Percentiles rank a stretch among this genome's conserved stretches.
Conservation (phyloP, 805 yeast genomes). For the Teunomyces atbi region DNA sequence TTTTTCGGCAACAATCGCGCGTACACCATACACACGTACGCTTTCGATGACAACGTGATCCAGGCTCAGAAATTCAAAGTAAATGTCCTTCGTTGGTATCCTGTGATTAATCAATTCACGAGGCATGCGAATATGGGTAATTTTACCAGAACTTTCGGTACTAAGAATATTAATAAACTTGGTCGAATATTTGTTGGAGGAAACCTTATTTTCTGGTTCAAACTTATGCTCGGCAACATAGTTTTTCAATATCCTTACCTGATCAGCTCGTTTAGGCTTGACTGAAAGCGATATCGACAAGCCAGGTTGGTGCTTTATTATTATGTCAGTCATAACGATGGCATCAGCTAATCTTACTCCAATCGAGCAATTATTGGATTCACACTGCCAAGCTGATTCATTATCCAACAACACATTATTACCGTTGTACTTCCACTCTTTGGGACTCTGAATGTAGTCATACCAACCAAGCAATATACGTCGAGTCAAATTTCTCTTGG, state of each 20-base stretch:
- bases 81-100: slow-evolving; percentile 32
- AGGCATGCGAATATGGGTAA: slow-evolving; percentile 33
- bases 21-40: slow-evolving; percentile 30
- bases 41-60: slow-evolving; percentile 7
- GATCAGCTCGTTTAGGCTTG: slow-evolving; percentile 24
- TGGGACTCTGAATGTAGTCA: slow-evolving; percentile 26
- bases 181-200: slow-evolving; percentile 25
- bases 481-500: slow-evolving; percentile 19
- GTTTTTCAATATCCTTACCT: slow-evolving; percentile 16
- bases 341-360: slow-evolving; percentile 35
- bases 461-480: slow-evolving; percentile 40
- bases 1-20: slow-evolving; percentile 24
- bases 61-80: slow-evolving; percentile 20
- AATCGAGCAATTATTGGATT: slow-evolving; percentile 25
- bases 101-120: slow-evolving; percentile 31
- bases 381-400: slow-evolving; percentile 34
- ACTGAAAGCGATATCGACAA: slow-evolving; percentile 24
- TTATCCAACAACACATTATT: slow-evolving; percentile 37
- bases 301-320: slow-evolving; percentile 25
- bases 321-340: slow-evolving; percentile 35
- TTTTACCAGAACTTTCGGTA: slow-evolving; percentile 10
- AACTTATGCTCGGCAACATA: slow-evolving; percentile 16
- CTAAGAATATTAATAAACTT: slow-evolving; percentile 28
- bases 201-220: background rate
- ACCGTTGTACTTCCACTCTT: slow-evolving; percentile 34